Percentiles rank a stretch among this genome's conserved stretches.
Evolutionary conservation across 2,329 filamentous ascomycete genomes (phyloP).

Genomic region (Hyphodiscus sp.): DNA sequence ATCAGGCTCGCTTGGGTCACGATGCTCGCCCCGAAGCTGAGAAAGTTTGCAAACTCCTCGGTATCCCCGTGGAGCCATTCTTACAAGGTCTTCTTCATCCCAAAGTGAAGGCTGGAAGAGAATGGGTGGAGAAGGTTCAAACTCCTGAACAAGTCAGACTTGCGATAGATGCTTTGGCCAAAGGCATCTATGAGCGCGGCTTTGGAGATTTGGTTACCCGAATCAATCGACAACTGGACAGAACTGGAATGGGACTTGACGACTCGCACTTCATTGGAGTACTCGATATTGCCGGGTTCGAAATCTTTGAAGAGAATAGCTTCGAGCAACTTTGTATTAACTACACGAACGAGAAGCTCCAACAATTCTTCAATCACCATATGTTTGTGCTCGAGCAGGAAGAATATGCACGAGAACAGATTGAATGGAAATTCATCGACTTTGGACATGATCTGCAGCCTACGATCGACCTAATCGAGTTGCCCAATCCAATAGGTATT

Average conservation of each 20-base stretch:
- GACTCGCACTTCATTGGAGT: slow-evolving; percentile 96
- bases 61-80: slow-evolving; percentile 79
- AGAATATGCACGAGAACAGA: slow-evolving; percentile 94
- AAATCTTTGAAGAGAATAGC: slow-evolving; percentile 97
- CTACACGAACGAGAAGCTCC: slow-evolving; percentile 98
- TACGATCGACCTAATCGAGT: slow-evolving; percentile 93
- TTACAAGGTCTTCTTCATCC: slow-evolving; percentile 85
- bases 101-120: slow-evolving; percentile 87
- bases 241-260: slow-evolving; percentile 73
- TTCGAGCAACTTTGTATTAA: slow-evolving; percentile 99
- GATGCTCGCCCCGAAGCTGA: slow-evolving; percentile 70
- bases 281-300: slow-evolving; percentile 96
- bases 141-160: slow-evolving; percentile 94
- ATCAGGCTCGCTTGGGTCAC: slow-evolving; percentile 77
- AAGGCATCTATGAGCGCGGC: slow-evolving; percentile 94
- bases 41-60: slow-evolving; percentile 76
- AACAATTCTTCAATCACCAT: slow-evolving; percentile 99
- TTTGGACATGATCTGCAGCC: slow-evolving; percentile 96
- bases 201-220: slow-evolving; percentile 88
- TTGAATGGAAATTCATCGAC: slow-evolving; percentile 99
- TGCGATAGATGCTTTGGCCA: slow-evolving; percentile 82
- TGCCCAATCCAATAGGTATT: slow-evolving; percentile 95
- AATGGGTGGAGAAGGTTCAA: slow-evolving; percentile 98
- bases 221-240: slow-evolving; percentile 88
- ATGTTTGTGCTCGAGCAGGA: slow-evolving; percentile 99